Percentiles rank a stretch among this genome's conserved stretches.
Evolutionary conservation across 306 rosid genomes (phyloP).

Genomic region (Hippophae tibetana): DNA sequence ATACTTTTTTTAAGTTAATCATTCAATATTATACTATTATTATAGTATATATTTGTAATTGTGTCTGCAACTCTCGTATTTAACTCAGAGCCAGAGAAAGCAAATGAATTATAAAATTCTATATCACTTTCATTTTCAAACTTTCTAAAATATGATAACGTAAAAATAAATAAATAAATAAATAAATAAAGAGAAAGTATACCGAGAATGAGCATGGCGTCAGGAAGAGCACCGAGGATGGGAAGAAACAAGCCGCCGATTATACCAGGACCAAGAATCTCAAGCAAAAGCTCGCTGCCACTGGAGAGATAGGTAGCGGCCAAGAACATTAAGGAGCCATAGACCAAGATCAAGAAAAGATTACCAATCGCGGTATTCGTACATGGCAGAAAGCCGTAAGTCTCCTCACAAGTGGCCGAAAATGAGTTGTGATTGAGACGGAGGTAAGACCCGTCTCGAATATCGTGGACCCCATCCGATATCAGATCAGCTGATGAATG

Average conservation of each 20-base stretch:
- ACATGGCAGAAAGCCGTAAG: conserved; percentile 85
- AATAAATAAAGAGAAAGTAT: neutral
- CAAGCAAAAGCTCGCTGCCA: conserved; percentile 83
- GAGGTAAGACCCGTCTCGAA: conserved; percentile 1
- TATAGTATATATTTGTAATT: no score
- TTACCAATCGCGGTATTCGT: conserved; percentile 42
- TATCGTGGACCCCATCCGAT: conserved; percentile 43
- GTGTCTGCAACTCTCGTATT: no score
- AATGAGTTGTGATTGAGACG: conserved; percentile 12
- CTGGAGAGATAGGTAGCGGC: conserved; percentile 65
- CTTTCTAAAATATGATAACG: neutral
- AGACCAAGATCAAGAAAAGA: conserved; percentile 53
- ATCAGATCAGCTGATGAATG: conserved; percentile 27
- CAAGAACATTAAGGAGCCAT: conserved; percentile 63
- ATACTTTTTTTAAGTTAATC: no score
- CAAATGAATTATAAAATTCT: neutral
- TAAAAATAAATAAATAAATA: neutral
- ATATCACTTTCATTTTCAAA: neutral
- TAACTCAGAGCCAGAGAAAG: no score
- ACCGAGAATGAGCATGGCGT: conserved; percentile 53
- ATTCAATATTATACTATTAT: no score
- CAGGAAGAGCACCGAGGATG: conserved; percentile 49
- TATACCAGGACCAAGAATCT: conserved; percentile 89
- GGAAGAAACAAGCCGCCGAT: conserved; percentile 91
- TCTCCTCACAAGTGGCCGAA: conserved; percentile 48